Evolutionary conservation across 2,329 filamentous ascomycete genomes (phyloP), one percentile per base, ranked within the genome.

Genomic region (Chalara sp.): DNA sequence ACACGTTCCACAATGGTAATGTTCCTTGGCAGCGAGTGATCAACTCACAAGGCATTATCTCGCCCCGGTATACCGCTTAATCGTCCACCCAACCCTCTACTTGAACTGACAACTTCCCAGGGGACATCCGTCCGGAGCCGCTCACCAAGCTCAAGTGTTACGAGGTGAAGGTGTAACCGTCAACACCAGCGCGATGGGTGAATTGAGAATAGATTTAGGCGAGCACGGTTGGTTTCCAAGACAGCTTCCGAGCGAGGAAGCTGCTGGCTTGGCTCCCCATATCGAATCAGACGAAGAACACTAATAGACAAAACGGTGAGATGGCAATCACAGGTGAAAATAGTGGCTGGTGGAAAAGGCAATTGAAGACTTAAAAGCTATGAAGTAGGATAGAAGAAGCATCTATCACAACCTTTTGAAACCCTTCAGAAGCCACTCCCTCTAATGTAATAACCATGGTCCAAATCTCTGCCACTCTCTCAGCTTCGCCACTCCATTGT

Each of bases 1-100:
- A 65, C 50, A 74, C 69, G 51, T 95, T 86, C 70, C 85, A 96
- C 67, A 74, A 78, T 53, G 74, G 73, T 29, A 96, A 86, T 57
- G 92, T 97, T 4, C 92, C 92, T 0, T 97, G 92, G 92, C 92
- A 97, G 72, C 76, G 93, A 52, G 88, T 97, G 53, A 86, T 97
- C 65, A 96, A 92, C 67, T 73, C 88, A 11, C 92, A 87, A 68
- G 91, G 92, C 28, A 74, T 81, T 53, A 95, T 97, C 58, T 95
- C 90, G 43, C 87, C 87, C 6, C 81, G 91, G 89, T 92, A 63
- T 58, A 32, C 37, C n/a, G 3, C 31, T 47, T 32, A 10, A 2
- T 37, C 35, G 7, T 37, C 13, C 31, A 32, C 35, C 10, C 32
- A 47, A 12, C 29, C 12, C 42, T 33, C 35, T 42, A 6, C 29